phyloP scores from a whole-genome alignment of 805 yeast genomes.

The Pichia occidentalis region DNA sequence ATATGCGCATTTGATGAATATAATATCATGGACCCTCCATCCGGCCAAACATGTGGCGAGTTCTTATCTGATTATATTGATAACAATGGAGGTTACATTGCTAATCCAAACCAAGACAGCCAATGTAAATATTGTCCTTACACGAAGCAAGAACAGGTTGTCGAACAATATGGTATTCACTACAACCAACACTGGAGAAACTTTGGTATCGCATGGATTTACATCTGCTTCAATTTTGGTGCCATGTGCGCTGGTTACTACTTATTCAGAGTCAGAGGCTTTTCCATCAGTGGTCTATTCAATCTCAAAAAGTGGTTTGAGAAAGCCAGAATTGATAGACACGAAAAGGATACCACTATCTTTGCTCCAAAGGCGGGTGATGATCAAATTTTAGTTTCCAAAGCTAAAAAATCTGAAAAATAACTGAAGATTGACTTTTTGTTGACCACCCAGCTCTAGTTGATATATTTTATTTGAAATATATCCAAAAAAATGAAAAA shows the following conservation, averaged over 20 bases:
- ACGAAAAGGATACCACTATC: slow-evolving; percentile 40
- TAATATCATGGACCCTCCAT: slow-evolving; percentile 47
- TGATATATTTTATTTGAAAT: no score
- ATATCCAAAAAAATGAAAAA: no score
- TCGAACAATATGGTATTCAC: slow-evolving; percentile 37
- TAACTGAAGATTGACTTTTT: no score
- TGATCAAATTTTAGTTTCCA: slow-evolving; percentile 28
- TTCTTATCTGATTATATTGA: slow-evolving; percentile 40
- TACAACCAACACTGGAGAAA: slow-evolving; percentile 57
- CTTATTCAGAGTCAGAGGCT: slow-evolving; percentile 31
- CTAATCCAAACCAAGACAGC: slow-evolving; percentile 40
- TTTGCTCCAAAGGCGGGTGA: slow-evolving; percentile 36
- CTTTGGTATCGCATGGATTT: slow-evolving; percentile 55
- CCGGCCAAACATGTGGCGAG: slow-evolving; percentile 57
- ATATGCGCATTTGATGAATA: slow-evolving; percentile 43
- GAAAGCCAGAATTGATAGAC: slow-evolving; percentile 40
- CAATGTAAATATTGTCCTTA: slow-evolving; percentile 46
- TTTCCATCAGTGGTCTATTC: slow-evolving; percentile 30
- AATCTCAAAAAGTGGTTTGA: slow-evolving; percentile 35
- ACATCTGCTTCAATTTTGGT: slow-evolving; percentile 44
- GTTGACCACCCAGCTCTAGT: no score
- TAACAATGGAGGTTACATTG: slow-evolving; percentile 47
- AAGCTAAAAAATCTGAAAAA: slow-evolving; percentile 7
- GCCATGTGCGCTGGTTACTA: slow-evolving; percentile 36
- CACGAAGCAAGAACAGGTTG: slow-evolving; percentile 38